Evolutionary conservation across 179 eudicot genomes (phyloP).

Genomic region (Silene noctiflora): DNA sequence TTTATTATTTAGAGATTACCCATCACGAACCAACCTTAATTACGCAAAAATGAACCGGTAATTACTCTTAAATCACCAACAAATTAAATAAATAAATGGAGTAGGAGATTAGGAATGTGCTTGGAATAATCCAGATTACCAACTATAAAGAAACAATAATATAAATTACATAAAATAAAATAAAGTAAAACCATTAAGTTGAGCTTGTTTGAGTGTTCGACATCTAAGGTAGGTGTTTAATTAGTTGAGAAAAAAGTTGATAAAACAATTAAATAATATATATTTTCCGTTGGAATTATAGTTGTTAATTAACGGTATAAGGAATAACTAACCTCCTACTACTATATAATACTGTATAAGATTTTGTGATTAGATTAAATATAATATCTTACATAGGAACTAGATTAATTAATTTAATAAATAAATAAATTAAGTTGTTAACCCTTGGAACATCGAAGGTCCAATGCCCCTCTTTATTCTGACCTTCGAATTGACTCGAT

Average conservation of each 20-base stretch:
- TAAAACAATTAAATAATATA: not conserved
- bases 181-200: not conserved
- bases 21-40: no score
- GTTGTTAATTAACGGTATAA: not conserved
- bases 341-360: not conserved
- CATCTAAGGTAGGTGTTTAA: constrained; percentile 5
- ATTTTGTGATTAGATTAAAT: constrained; percentile 13
- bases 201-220: constrained; percentile 5
- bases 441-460: constrained; percentile 36
- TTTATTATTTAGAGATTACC: no score
- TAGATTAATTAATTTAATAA: not conserved
- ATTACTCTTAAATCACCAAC: no score
- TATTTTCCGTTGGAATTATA: not conserved
- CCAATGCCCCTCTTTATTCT: constrained; percentile 25
- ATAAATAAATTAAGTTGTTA: constrained; percentile 3
- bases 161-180: not conserved
- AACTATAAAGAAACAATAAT: not conserved
- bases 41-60: no score
- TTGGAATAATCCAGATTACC: not conserved
- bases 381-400: constrained; percentile 5
- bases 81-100: not conserved
- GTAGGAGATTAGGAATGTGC: constrained; percentile 1
- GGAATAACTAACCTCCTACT: constrained; percentile 8
- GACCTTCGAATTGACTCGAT: constrained; percentile 10
- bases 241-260: constrained; percentile 8